Base-by-base conservation (phyloP, 1,284 basidiomycete genomes). In the Grifola frondosa region DNA sequence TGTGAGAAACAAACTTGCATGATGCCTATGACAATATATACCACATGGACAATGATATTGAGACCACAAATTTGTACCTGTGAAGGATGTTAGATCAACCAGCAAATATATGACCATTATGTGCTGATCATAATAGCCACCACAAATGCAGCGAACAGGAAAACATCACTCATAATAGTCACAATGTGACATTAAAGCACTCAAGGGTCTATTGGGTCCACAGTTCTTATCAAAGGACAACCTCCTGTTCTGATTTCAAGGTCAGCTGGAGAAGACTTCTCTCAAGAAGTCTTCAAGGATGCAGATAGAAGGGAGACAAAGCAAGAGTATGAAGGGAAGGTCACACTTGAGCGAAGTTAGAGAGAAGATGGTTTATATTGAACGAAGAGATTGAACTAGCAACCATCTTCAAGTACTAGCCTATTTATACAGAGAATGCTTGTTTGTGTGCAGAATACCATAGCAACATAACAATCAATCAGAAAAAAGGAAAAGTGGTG, bases 1-100 rank as follows among this genome's bases (percentile, higher is more conserved):
- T 9, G 26, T 44, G 26, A 30, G 29, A 8, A 13, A 5, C 5
- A 23, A 31, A 37, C 34, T 3, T 11, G 33, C 7, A 20, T 25
- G 16, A 15, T 45, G 39, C n/a, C n/a, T n/a, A n/a, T 30, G 6
- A 22, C 17, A 31, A 25, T 19, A 69, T 84, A 54, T 60, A 88
- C 82, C 30, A 88, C 88, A 64, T 91, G 88, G 13, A 91, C 91
- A 44, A 95, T 81, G 58, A 95, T 85, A 66, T 97, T 91, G 52
- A 97, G 81, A 78, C 93, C 94, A 67, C 93, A 96, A 61, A 99
- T 97, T 78, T 98, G 94, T 15, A 96, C 94, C 76, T 81, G 28
- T 22, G 29, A 13, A 25, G 31, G 22, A 6, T 16, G 21, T 37
- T 7, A 34, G 29, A 60, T 26, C 54, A 26, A 37, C 33, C 24